These are phyloP conservation scores for Termitomyces sp. DNA, from an alignment of 768 basidiomycete genomes.

Conservation along the genomic window DNA sequence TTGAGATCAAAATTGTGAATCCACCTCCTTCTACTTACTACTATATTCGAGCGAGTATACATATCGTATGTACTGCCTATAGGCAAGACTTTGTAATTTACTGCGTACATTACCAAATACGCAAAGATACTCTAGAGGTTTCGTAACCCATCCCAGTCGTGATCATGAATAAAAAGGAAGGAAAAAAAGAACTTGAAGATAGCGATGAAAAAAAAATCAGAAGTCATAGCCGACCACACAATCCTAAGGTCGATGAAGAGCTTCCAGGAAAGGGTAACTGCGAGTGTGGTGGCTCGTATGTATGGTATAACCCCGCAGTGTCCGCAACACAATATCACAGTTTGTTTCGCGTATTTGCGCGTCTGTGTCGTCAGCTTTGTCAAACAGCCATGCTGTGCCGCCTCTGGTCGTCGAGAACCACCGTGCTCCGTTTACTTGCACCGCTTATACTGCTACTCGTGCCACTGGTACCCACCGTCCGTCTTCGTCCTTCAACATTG, in stretches of 20 bases:
- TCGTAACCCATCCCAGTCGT: constrained; percentile 7
- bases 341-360: neutral
- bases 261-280: neutral
- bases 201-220: neutral
- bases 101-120: constrained; percentile 3
- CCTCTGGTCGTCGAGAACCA: constrained; percentile 50
- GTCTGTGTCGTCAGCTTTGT: constrained; percentile 6
- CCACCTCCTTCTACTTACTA: neutral
- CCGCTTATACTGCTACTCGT: constrained; percentile 15
- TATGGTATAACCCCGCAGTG: constrained; percentile 4
- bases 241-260: neutral
- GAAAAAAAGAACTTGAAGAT: neutral
- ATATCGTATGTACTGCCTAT: neutral
- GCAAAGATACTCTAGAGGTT: constrained; percentile 8
- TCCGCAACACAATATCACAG: neutral
- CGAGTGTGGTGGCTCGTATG: neutral
- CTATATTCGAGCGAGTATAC: neutral
- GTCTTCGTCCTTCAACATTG: constrained; percentile 55
- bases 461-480: constrained; percentile 27
- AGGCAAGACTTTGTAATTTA: neutral
- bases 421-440: constrained; percentile 25
- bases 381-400: constrained; percentile 68
- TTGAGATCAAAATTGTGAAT: neutral
- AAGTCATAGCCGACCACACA: neutral
- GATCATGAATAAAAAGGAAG: constrained; percentile 7